Conservation (phyloP, 148 eudicot genomes). For the Rheum nobile region DNA sequence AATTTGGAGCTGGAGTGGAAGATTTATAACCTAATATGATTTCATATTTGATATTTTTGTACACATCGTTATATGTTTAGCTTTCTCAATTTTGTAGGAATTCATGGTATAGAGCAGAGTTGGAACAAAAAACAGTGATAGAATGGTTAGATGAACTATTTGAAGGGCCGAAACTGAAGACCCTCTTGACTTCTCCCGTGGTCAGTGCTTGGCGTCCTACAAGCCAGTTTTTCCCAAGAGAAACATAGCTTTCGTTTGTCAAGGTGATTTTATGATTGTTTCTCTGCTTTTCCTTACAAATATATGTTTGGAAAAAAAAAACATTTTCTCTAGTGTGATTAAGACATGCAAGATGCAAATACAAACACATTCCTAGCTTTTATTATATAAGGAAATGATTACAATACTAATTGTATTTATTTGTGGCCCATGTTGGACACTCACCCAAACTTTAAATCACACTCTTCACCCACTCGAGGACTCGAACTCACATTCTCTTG, state of each 20-base stretch:
- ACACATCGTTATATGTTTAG: neutral
- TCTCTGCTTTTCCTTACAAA: too few relatives aligned
- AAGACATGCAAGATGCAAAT: too few relatives aligned
- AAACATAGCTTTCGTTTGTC: neutral
- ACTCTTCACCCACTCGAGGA: too few relatives aligned
- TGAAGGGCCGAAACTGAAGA: neutral
- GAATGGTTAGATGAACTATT: neutral
- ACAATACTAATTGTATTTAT: too few relatives aligned
- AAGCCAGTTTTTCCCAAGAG: neutral
- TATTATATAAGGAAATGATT: too few relatives aligned
- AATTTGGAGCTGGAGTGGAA: slow-evolving; percentile 14
- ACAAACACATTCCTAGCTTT: too few relatives aligned
- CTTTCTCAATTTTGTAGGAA: neutral
- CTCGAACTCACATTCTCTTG: too few relatives aligned
- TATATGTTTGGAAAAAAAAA: too few relatives aligned
- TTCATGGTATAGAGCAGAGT: neutral
- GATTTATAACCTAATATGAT: slow-evolving; percentile 19
- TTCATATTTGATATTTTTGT: neutral
- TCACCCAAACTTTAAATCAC: too few relatives aligned
- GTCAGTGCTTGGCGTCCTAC: neutral
- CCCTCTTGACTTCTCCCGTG: neutral
- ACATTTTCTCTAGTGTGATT: too few relatives aligned
- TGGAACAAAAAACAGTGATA: neutral
- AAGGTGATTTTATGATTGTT: neutral
- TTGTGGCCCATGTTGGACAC: too few relatives aligned